Base-by-base conservation (phyloP, 768 basidiomycete genomes). In the Suillus variegatus region DNA sequence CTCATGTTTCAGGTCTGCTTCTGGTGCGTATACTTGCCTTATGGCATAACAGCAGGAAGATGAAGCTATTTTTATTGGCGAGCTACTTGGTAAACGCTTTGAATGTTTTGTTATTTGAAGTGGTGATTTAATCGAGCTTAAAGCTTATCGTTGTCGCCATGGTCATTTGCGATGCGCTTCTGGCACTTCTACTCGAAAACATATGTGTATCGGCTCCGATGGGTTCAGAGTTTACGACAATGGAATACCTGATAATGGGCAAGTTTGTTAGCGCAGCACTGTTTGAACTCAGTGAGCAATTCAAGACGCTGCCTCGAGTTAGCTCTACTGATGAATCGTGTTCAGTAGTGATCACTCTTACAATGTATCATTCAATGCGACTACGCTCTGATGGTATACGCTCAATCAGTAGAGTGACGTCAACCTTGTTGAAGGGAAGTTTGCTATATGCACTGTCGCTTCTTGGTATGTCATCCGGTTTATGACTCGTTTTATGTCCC, bases 11-110 rank as follows among this genome's bases (percentile, higher is more conserved):
- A 67, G 66, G 66, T n/a, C 61, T 67, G 6, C 65, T 67, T 43
- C 56, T 67, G 3, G 60, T 65, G 35, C 67, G 67, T 43, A 65
- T 60, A 22, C 65, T 65, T 44, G 67, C 67, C 6, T 62, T 66
- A 6, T 66, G 64, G 61, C 38, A 62, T 49, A 13, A 36, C 18
- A 40, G 44, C 20, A 46, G 8, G 28, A 51, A 56, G 2, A 65
- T 57, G n/a, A 28, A 47, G 14, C 52, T 16, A 28, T 32, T 66
- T 32, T 49, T 67, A 16, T 51, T 58, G 54, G 22, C 60, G 14
- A 58, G 57, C 41, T 67, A 66, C 25, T 20, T 16, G 25, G 67
- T 67, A 28, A 65, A 62, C 20, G 32, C 32, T 40, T 38, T 20
- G 14, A 43, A 18, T 20, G 8, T 49, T 28, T 14, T 32, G n/a